Evolutionary conservation across 176 grass and related monocot species (phyloP), one percentile per base, ranked within the genome.

Genomic region (Chloris gayana): DNA sequence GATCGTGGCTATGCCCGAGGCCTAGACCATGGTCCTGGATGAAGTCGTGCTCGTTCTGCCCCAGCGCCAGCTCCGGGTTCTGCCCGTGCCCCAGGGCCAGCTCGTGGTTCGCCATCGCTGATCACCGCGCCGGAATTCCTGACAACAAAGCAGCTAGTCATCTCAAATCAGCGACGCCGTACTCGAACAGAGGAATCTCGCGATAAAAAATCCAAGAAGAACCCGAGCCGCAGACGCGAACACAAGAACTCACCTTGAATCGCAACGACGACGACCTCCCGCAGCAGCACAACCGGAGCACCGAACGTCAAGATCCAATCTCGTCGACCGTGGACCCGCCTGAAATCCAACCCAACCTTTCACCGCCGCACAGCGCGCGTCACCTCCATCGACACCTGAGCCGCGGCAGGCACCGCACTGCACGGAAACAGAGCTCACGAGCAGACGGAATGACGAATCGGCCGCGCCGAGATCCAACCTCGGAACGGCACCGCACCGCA

Each of bases 41-140:
- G 58, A 61, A 61, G 15, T 80, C 78, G 22, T 87, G 82, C 33
- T 81, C 85, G 51, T 87, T 88, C 58, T 91, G 92, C 26, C 86
- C 50, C 42, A 91, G 63, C 22, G 78, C 95, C 13, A 97, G 85
- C 32, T 76, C 85, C 0, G 91, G 88, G 47, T 85, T 91, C 88
- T 97, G 88, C 69, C 90, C 90, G 27, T 93, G 93, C 32, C 96
- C 92, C 39, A 99, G 92, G 30, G 88, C 90, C 79, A 99, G 84
- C 72, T 98, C 92, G 57, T 95, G 92, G 81, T 84, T 93, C 9
- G 96, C 90, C 96, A 99, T 99, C 64, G 54, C 19, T 65, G 70
- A 78, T 82, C 69, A n/a, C 39, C 30, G 27, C 12, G 9, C 17
- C 1, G 35, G 5, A 37, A 37, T 54, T 50, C 77, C 78, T 67